Base-by-base conservation (phyloP, 768 basidiomycete species). In the Boletus rubescentipes region DNA sequence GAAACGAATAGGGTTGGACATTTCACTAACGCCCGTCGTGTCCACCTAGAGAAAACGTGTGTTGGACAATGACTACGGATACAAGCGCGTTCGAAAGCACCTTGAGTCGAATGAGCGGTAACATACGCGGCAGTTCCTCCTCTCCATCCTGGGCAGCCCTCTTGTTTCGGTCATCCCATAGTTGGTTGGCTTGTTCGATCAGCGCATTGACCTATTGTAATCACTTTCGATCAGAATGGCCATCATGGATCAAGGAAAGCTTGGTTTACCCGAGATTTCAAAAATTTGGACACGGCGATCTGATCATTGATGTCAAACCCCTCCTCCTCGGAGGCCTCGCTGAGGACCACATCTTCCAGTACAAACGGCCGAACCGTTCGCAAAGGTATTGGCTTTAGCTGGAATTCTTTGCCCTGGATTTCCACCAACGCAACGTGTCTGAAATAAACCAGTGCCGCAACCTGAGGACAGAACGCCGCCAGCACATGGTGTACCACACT, bases 301-400 rank as follows among this genome's bases (percentile, higher is more conserved):
- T 90, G 87, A 64, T 94, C 91, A 16, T 80, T 81, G 38, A 95
- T 70, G 57, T 94, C 84, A 38, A 93, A 77, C 0, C 79, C 83
- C 42, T 88, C 85, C 51, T 89, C 83, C 46, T 93, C 91, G 0
- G 91, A 87, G 1, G 79, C 85, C 30, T 91, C 89, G n/a, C 74
- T 73, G 14, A 99, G 76, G 15, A 81, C 70, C 21, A 98, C 69
- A 51, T 93, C 88, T 55, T 93, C 89, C 51, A 97, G 79, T 30
- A 97, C 89, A 66, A 98, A 98, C 2, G 97, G 97, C 8, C 97
- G 84, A 37, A 98, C 94, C 7, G 91, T 96, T 26, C 91, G 87
- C 46, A 99, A 75, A 3, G 91, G 85, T 37, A 99, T 81, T 3
- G 94, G 92, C 15, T 84, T 85, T 63, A 98, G 71, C 59, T 91